A percentile compares a stretch with the other conserved stretches of the same genome.
Evolutionary conservation across 768 basidiomycete species (phyloP).

Genomic region (Thelephora ganbajun): DNA sequence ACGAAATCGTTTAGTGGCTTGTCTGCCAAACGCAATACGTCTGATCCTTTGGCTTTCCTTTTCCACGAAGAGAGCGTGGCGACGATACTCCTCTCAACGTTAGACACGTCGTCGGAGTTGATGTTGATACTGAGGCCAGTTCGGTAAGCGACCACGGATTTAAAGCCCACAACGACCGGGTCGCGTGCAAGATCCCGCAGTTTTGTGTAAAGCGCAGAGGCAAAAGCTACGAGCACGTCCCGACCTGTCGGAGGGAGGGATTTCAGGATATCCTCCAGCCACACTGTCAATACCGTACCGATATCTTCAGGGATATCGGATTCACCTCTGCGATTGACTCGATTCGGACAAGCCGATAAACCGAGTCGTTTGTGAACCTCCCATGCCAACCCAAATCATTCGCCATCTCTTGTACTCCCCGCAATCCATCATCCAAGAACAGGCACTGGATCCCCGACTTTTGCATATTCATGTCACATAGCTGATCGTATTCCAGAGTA

Average conservation of each 20-base stretch:
- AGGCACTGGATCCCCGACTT: slow-evolving; percentile 50
- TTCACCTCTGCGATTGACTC: slow-evolving; percentile 60
- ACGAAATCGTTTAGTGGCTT: slow-evolving; percentile 57
- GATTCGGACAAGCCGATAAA: slow-evolving; percentile 52
- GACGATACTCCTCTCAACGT: slow-evolving; percentile 17
- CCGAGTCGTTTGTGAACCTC: slow-evolving; percentile 33
- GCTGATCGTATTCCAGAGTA: slow-evolving; percentile 32
- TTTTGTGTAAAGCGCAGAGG: slow-evolving; percentile 24
- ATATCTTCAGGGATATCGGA: neutral
- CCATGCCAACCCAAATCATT: slow-evolving; percentile 51
- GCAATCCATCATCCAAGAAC: slow-evolving; percentile 63
- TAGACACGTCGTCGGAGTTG: slow-evolving; percentile 1
- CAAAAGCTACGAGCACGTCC: slow-evolving; percentile 17
- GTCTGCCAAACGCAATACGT: slow-evolving; percentile 34
- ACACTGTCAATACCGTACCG: neutral
- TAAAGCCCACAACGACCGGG: slow-evolving; percentile 48
- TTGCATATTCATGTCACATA: slow-evolving; percentile 43
- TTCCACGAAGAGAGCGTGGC: slow-evolving; percentile 14
- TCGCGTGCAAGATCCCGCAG: slow-evolving; percentile 22
- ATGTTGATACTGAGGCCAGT: slow-evolving; percentile 39
- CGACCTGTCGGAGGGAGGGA: slow-evolving; percentile 2
- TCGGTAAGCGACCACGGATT: slow-evolving; percentile 67
- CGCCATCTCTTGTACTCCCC: slow-evolving; percentile 28
- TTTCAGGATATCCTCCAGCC: slow-evolving; percentile 14
- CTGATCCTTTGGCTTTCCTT: slow-evolving; percentile 17